Evolutionary conservation across 1,139 yeast species (phyloP), one percentile per base, ranked within the genome.

Genomic region (Yamadazyma pseudoaaseri): DNA sequence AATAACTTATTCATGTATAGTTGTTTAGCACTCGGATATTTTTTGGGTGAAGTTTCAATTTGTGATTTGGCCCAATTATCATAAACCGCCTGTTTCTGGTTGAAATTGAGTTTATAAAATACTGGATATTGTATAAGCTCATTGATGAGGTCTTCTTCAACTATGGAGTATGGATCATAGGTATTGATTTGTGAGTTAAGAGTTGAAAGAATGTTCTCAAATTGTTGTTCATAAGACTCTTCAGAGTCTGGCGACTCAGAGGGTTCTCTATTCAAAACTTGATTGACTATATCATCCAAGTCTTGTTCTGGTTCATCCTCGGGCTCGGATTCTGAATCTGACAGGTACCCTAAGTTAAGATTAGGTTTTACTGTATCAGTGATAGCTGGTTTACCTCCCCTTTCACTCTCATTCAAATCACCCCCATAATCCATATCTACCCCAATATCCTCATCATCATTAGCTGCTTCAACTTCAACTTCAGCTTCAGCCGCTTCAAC

Each of bases 91-190:
- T 60, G 66, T 32, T 61, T 43, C 24, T 48, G 44, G 3, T 43
- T 38, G 14, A 49, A 47, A 2, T 39, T 37, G 3, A 65, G 42
- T 3, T 56, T 44, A 39, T 54, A 67, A 44, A 48, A 68, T n/a
- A 51, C 58, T 1, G 71, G 64, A 23, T 44, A 36, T 26, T 51
- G 49, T 7, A 53, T 56, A 14, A 69, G 49, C 13, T 58, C 60
- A 2, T 47, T 31, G 8, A 65, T 50, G 12, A 62, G 44, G 17
- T 62, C 66, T 34, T 68, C 73, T 39, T 66, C 67, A 1, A 68
- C 57, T 17, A 70, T 39, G 31, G 52, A 52, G 70, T 73, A 70
- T 3, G 70, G 60, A 27, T 67, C 67, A 43, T 53, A 63, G 16
- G 51, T 31, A 4, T 69, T 60, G 14, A 68, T 60, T 24, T 43